These are phyloP conservation scores for Gremmenia infestans DNA, from an alignment of 2,329 filamentous ascomycete species.

Conservation along the genomic window DNA sequence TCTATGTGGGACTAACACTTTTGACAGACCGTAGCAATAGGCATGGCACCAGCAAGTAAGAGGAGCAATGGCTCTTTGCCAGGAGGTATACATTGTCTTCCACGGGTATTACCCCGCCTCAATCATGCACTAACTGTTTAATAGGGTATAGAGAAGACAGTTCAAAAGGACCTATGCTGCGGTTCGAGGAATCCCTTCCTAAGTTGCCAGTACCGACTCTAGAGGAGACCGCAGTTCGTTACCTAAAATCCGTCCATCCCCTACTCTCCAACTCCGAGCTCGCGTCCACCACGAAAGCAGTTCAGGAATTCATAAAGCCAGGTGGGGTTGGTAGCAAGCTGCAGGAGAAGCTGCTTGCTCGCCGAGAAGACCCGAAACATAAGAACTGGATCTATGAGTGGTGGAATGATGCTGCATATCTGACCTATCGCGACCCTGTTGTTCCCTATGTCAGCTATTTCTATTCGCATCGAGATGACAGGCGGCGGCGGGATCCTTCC, in stretches of 20 bases:
- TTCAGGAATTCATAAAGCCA: slow-evolving; percentile 84
- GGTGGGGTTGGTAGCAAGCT: slow-evolving; percentile 77
- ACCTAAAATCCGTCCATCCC: slow-evolving; percentile 74
- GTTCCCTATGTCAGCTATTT: slow-evolving; percentile 99
- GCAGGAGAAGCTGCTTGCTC: slow-evolving; percentile 80
- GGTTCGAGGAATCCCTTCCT: slow-evolving; percentile 82
- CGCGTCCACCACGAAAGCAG: slow-evolving; percentile 71
- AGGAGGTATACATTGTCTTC: slow-evolving; percentile 37
- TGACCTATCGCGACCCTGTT: slow-evolving; percentile 89
- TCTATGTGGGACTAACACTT: slow-evolving; percentile 14
- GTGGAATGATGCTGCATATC: slow-evolving; percentile 96
- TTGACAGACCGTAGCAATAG: slow-evolving; percentile 31
- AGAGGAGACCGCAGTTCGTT: slow-evolving; percentile 74
- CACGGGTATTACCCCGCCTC: slow-evolving; percentile 5
- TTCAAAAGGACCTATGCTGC: slow-evolving; percentile 74
- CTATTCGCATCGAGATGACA: slow-evolving; percentile 95
- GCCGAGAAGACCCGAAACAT: slow-evolving; percentile 70
- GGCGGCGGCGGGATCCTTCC: slow-evolving; percentile 76
- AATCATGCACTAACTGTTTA: slow-evolving; percentile 9
- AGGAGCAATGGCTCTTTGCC: slow-evolving; percentile 56
- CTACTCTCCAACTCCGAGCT: slow-evolving; percentile 65
- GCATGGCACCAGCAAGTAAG: slow-evolving; percentile 49
- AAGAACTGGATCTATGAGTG: slow-evolving; percentile 97
- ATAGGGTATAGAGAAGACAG: slow-evolving; percentile 75
- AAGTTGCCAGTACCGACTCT: slow-evolving; percentile 74